Evolutionary conservation across 2,329 filamentous ascomycete genomes (phyloP), one percentile per base, ranked within the genome.

Genomic region (Alternaria triticina): DNA sequence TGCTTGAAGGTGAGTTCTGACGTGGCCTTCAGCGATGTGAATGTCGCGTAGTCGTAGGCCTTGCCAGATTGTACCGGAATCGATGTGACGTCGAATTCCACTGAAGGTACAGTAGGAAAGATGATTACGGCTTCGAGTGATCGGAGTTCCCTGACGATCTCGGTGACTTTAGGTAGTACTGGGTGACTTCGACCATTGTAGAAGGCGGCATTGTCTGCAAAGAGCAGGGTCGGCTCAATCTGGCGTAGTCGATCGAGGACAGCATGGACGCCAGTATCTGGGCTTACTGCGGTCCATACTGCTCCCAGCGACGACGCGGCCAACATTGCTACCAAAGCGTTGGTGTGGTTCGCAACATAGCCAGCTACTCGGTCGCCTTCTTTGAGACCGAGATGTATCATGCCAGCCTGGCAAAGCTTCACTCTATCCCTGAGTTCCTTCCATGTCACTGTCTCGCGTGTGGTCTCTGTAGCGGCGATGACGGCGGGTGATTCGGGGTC

Each of bases 181-280:
- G 91, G 87, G 85, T 97, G 96, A 40, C 90, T 86, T 80, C 96
- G 96, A 65, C 93, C 94, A 77, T 98, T 98, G 81, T 98, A 98
- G 58, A 94, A 86, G 8, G 91, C 90, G 11, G 91, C 93, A 71
- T 97, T 96, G 77, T 97, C 95, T 1, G 92, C 90, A 74, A 97
- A 96, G 4, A 98, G 83, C 1, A 97, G 81, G 62, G 87, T 89
- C 5, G 96, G 95, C 64, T 90, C 87, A 69, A 98, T 96, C 82
- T 98, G 96, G 49, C 87, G 86, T 64, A 98, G 82, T 8, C 96
- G 87, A 77, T 98, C 96, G 25, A 98, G 83, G 1, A 98, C 94
- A 15, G 94, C 95, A 72, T 92, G 93, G 2, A 97, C 92, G 11
- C 95, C 95, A 15, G 91, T 97, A 78, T 98, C 95, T 3, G 95